These are phyloP conservation scores for Solanum hybrid DNA, from an alignment of 305 asterid genomes.

Conservation along the genomic window DNA sequence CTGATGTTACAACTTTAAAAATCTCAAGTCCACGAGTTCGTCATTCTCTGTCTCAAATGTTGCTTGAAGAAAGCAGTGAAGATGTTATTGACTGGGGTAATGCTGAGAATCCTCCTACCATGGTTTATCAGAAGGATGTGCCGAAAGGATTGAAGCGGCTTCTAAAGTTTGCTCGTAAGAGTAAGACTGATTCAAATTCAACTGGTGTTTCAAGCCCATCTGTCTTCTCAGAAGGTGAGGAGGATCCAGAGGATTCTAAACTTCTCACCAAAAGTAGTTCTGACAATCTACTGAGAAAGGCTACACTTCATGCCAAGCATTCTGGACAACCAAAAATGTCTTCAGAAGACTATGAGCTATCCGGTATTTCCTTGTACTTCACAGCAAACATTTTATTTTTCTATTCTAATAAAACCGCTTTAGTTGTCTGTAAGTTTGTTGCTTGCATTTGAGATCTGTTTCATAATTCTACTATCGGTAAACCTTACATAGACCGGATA, in stretches of 20 bases:
- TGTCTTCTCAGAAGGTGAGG: conserved; percentile 90
- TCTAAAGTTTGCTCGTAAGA: conserved; percentile 86
- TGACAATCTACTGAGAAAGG: conserved; percentile 68
- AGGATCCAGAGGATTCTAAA: conserved; percentile 72
- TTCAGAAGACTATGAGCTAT: conserved; percentile 19
- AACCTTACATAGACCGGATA: conserved; percentile 2
- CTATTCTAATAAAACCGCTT: not conserved
- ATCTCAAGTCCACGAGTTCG: conserved; percentile 76
- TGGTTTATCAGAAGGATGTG: conserved; percentile 70
- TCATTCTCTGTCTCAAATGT: conserved; percentile 96
- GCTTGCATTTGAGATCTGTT: not conserved
- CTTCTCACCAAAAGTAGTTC: conserved; percentile 38
- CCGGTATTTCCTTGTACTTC: conserved; percentile 31
- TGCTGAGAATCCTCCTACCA: conserved; percentile 83
- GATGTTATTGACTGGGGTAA: conserved; percentile 84
- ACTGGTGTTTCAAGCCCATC: conserved; percentile 77
- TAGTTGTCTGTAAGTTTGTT: not conserved
- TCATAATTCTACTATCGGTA: not conserved
- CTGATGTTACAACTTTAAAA: conserved; percentile 33
- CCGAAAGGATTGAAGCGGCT: conserved; percentile 96
- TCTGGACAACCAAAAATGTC: conserved; percentile 37
- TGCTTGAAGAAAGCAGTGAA: conserved; percentile 79
- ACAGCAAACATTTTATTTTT: not conserved
- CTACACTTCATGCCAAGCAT: conserved; percentile 61
- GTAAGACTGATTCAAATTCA: conserved; percentile 61